Base-by-base conservation (phyloP, 352 stramenopile species). In the Discostella stelligera region DNA sequence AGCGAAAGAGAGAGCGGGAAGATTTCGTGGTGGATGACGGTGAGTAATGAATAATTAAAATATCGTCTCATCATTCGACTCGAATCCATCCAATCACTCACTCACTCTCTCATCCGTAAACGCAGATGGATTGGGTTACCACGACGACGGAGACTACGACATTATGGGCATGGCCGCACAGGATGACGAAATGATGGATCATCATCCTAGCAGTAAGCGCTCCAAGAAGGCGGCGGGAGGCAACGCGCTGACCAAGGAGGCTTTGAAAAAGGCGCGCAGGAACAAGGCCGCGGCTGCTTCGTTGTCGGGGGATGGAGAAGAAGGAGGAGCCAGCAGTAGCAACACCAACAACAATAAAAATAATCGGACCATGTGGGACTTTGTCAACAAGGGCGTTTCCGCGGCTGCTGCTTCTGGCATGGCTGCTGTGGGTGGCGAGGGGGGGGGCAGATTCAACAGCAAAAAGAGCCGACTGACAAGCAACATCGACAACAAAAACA, bases 1-100 rank as follows among this genome's bases (percentile, higher is more conserved):
- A 92, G 20, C 76, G 89, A 20, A 81, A 90, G 32, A 76, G 90
- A 11, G 80, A 95, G 73, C 80, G 87, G 53, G 90, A 95, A 83
- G 91, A 95, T 59, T 95, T 95, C 81, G 91, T 96, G 1, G 91
- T 96, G 14, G 91, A 96, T 78, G 93, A 96, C 80, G 85, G 82
- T 90, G 65, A 67, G 84, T 18, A 20, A 0, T 21, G 66, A 44
- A 10, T 14, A 44, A 44, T 14, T 9, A 41, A 41, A 41, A 9
- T 41, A 41, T n/a, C n/a, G n/a, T n/a, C n/a, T n/a, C n/a, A n/a
- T n/a, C n/a, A n/a, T n/a, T n/a, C n/a, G n/a, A n/a, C n/a, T n/a
- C n/a, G n/a, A n/a, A n/a, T 32, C 27, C 27, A 32, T 32, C 5
- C 27, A 32, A 32, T 6, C 27, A 32, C 2, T 32, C 2, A 32